Percentiles rank a stretch among this genome's conserved stretches.
Conservation (phyloP, 441 rosid genomes). For the Dalechampia spathulata region DNA sequence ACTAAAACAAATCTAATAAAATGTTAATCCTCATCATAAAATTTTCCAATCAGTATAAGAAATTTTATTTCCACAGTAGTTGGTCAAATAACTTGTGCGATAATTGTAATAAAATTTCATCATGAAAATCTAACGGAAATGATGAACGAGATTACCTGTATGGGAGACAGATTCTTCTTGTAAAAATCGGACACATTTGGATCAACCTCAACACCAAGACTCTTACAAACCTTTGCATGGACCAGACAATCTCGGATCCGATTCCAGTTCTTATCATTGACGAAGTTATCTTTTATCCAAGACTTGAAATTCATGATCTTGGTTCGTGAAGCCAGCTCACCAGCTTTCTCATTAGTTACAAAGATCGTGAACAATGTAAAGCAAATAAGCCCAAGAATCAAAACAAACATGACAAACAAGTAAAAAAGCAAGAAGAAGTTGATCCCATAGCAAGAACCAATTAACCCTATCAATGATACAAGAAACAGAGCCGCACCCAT, state of each 20-base stretch:
- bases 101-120: no score
- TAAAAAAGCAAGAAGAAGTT: slow-evolving; percentile 36
- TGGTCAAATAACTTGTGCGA: no score
- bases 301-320: slow-evolving; percentile 29
- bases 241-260: slow-evolving; percentile 40
- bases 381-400: slow-evolving; percentile 28
- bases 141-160: slow-evolving; percentile 24
- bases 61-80: no score
- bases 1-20: no score
- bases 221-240: slow-evolving; percentile 30
- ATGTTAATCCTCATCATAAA: no score
- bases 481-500: slow-evolving; percentile 29
- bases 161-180: slow-evolving; percentile 21
- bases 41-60: no score
- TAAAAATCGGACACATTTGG: slow-evolving; percentile 14
- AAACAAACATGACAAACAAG: slow-evolving; percentile 29
- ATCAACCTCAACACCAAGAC: slow-evolving; percentile 2
- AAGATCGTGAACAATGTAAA: slow-evolving; percentile 34
- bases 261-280: slow-evolving; percentile 40
- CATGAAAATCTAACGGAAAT: no score
- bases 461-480: slow-evolving; percentile 41
- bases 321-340: slow-evolving; percentile 21
- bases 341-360: slow-evolving; percentile 36
- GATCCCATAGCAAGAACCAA: slow-evolving; percentile 32
- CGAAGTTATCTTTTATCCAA: slow-evolving; percentile 41